These are phyloP conservation scores for Tylopilus orsonianus DNA, from an alignment of 1,284 basidiomycete genomes.

Conservation along the genomic window DNA sequence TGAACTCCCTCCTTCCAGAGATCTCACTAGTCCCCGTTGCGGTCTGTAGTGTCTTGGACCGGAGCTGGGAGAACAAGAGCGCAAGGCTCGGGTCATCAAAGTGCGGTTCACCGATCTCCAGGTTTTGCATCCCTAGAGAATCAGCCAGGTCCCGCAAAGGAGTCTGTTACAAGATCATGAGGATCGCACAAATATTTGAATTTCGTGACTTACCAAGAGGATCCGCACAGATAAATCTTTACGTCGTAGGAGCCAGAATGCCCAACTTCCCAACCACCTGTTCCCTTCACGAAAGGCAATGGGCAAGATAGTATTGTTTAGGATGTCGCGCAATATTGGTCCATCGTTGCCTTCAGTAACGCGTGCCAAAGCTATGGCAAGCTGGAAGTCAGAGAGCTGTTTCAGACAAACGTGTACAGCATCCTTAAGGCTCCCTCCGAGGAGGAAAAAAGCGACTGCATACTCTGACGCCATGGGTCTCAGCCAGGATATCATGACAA, in stretches of 20 bases:
- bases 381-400: constrained; percentile 86
- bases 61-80: constrained; percentile 86
- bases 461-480: constrained; percentile 62
- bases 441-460: constrained; percentile 95
- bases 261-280: constrained; percentile 96
- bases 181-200: not conserved
- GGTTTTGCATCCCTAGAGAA: constrained; percentile 51
- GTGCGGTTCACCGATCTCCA: constrained; percentile 78
- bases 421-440: constrained; percentile 87
- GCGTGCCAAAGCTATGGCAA: constrained; percentile 86
- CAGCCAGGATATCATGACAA: constrained; percentile 1
- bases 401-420: constrained; percentile 90
- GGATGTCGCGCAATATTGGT: constrained; percentile 69
- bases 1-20: constrained; percentile 83
- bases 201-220: constrained; percentile 58
- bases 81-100: constrained; percentile 92
- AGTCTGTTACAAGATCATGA: constrained; percentile 48
- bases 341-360: constrained; percentile 84
- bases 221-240: constrained; percentile 85
- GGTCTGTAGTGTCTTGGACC: constrained; percentile 86
- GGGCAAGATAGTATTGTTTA: constrained; percentile 78
- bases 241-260: constrained; percentile 87
- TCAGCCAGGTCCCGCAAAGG: constrained; percentile 72
- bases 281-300: constrained; percentile 84
- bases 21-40: constrained; percentile 91